Conservation (phyloP, 257 asterid genomes). For the Capsicum pubescens region DNA sequence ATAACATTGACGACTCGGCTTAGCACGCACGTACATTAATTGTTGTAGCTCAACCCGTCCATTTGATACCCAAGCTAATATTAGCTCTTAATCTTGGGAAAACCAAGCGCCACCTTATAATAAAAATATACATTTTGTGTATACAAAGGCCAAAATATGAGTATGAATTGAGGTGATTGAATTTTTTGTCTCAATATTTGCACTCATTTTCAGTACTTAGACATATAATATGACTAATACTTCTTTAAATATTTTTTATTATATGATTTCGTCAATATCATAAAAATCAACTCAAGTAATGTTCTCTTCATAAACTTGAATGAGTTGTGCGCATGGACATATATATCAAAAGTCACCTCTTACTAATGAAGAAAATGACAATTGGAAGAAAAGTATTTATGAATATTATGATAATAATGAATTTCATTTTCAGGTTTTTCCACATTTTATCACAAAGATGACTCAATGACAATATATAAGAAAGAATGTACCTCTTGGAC, state of each 20-base stretch:
- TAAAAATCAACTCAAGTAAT: neutral
- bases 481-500: neutral
- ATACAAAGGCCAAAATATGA: neutral
- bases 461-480: neutral
- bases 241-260: neutral
- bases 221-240: too few relatives aligned
- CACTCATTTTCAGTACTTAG: neutral
- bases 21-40: too few relatives aligned
- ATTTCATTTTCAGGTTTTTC: conserved; percentile 46
- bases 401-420: neutral
- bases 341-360: conserved; percentile 21
- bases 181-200: neutral
- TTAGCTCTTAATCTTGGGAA: conserved; percentile 13
- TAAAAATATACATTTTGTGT: neutral
- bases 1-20: too few relatives aligned
- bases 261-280: conserved; percentile 15
- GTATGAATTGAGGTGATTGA: conserved; percentile 1
- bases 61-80: neutral
- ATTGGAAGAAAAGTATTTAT: neutral
- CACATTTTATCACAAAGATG: neutral
- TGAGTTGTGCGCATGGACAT: conserved; percentile 23
- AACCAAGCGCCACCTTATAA: neutral
- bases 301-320: neutral
- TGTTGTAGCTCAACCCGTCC: neutral
- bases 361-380: conserved; percentile 37